These are phyloP conservation scores for Nepenthes gracilis DNA, from an alignment of 148 eudicot genomes.

Conservation along the genomic window DNA sequence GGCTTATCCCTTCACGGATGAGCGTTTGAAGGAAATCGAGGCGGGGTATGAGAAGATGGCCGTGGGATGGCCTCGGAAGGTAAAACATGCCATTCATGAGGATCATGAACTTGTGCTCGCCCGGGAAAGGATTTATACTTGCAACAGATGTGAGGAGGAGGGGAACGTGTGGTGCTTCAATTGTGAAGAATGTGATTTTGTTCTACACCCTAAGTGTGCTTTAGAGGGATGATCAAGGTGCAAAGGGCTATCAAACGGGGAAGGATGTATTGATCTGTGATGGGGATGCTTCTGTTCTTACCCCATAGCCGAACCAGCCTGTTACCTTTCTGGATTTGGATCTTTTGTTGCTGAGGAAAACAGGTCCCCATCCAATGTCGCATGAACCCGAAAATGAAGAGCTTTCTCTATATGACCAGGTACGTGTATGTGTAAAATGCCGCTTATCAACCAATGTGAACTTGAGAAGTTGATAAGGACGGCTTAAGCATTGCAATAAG, in stretches of 20 bases:
- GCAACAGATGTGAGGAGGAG: conserved; percentile 44
- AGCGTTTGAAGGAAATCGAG: conserved; percentile 46
- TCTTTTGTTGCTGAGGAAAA: no score
- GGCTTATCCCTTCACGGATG: conserved; percentile 58
- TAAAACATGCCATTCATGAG: conserved; percentile 29
- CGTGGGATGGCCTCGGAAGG: conserved; percentile 47
- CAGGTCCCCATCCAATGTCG: no score
- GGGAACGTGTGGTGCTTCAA: conserved; percentile 46
- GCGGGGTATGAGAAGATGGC: conserved; percentile 35
- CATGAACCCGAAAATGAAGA: no score
- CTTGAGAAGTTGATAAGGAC: no score
- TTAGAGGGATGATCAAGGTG: conserved; percentile 18
- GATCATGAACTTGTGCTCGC: conserved; percentile 49
- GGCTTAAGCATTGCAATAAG: no score
- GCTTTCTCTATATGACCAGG: no score
- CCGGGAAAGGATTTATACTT: conserved; percentile 20
- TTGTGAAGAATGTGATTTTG: conserved; percentile 50
- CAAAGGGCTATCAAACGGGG: not conserved
- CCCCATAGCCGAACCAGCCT: no score
- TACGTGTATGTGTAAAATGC: no score
- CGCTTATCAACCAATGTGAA: no score
- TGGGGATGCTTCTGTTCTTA: conserved; percentile 32
- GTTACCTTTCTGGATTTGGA: no score
- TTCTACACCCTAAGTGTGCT: conserved; percentile 72
- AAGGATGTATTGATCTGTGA: conserved; percentile 52